Conservation (phyloP, 768 basidiomycete genomes). For the Tylopilus plumbeoviolaceoides region DNA sequence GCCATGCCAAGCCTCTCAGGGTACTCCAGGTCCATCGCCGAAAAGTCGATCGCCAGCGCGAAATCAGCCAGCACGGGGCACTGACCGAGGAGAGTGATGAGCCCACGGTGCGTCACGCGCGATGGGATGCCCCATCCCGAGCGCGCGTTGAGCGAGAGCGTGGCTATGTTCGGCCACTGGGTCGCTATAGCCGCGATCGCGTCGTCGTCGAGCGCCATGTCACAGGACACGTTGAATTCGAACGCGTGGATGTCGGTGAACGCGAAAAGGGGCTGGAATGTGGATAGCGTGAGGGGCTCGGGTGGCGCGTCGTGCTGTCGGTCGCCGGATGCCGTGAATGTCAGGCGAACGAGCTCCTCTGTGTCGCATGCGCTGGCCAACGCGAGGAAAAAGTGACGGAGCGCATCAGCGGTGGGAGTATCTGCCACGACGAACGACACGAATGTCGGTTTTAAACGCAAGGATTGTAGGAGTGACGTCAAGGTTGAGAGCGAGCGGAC, state of each 20-base stretch:
- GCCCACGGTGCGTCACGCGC: slow-evolving; percentile 19
- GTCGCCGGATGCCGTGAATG: slow-evolving; percentile 6
- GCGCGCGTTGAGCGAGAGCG: slow-evolving; percentile 14
- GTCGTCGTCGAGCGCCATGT: slow-evolving; percentile 18
- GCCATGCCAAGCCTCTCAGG: background rate
- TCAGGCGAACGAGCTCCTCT: slow-evolving; percentile 6
- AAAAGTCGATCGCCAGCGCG: slow-evolving; percentile 21
- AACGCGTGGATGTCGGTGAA: slow-evolving; percentile 10
- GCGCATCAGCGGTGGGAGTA: slow-evolving; percentile 12
- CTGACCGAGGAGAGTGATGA: slow-evolving; percentile 17
- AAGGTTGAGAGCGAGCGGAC: slow-evolving; percentile 9
- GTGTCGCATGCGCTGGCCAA: slow-evolving; percentile 10
- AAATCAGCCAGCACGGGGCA: slow-evolving; percentile 10
- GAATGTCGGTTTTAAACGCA: slow-evolving; percentile 13
- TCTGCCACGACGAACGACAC: slow-evolving; percentile 15
- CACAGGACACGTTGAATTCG: slow-evolving; percentile 18
- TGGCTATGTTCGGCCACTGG: slow-evolving; percentile 18
- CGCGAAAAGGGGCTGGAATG: slow-evolving; percentile 17
- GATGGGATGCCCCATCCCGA: slow-evolving; percentile 19
- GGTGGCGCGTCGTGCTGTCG: background rate
- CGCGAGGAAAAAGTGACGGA: slow-evolving; percentile 22
- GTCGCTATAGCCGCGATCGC: slow-evolving; percentile 17
- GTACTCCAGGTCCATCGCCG: slow-evolving; percentile 9
- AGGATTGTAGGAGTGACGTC: slow-evolving; percentile 19
- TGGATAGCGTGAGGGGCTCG: slow-evolving; percentile 11